These are phyloP conservation scores for Grosmannia penicillata DNA, from an alignment of 2,329 filamentous ascomycete genomes.

Conservation along the genomic window DNA sequence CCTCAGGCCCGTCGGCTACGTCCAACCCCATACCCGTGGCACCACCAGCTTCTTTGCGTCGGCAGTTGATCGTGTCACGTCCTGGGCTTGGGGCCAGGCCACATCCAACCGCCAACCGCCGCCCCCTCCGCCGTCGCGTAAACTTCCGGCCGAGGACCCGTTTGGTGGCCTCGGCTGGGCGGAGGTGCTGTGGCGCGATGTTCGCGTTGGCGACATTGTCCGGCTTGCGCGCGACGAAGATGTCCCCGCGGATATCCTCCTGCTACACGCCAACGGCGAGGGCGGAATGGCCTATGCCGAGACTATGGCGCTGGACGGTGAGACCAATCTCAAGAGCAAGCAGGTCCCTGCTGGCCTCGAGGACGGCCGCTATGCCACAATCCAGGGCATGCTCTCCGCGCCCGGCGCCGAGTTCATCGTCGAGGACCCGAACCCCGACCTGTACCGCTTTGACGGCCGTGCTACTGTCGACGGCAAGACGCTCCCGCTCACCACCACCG, in stretches of 20 bases:
- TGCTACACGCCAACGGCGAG: constrained; percentile 63
- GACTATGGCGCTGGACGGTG: constrained; percentile 72
- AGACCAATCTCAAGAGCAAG: constrained; percentile 70
- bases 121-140: neutral
- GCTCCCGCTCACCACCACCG: constrained; percentile 59
- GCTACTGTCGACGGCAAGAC: constrained; percentile 43
- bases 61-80: neutral
- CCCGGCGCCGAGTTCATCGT: constrained; percentile 50
- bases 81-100: neutral
- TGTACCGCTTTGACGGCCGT: constrained; percentile 63
- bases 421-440: constrained; percentile 63
- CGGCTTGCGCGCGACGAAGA: constrained; percentile 53
- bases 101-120: neutral
- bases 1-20: constrained; percentile 16
- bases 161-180: constrained; percentile 33
- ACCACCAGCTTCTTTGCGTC: too few species aligned
- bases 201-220: constrained; percentile 35
- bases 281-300: constrained; percentile 73
- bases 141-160: constrained; percentile 32
- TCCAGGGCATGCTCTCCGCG: constrained; percentile 35
- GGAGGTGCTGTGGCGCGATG: constrained; percentile 25
- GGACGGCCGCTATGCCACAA: constrained; percentile 40
- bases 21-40: too few species aligned
- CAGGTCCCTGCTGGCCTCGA: constrained; percentile 40
- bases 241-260: constrained; percentile 67